Evolutionary conservation across 1,284 basidiomycete species (phyloP).

Genomic region (Puccinia brachypodii): DNA sequence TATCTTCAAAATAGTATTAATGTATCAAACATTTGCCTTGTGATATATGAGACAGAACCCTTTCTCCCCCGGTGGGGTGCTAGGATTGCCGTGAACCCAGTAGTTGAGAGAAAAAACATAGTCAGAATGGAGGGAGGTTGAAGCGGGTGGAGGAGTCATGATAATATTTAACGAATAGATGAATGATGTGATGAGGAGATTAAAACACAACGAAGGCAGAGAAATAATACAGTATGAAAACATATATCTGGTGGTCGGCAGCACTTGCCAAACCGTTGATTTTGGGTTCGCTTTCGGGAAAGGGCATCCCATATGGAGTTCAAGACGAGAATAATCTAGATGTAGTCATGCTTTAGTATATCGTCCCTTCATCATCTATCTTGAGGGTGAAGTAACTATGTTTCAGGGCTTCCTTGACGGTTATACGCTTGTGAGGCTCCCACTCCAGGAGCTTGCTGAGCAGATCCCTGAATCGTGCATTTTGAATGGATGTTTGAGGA

Average conservation of each 20-base stretch:
- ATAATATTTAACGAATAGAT: constrained; percentile 18
- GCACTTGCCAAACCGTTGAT: constrained; percentile 23
- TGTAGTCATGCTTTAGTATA: constrained; percentile 11
- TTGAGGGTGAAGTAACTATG: constrained; percentile 72
- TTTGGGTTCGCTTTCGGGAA: neutral
- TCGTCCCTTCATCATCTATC: constrained; percentile 47
- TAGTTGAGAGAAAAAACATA: neutral
- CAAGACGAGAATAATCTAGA: constrained; percentile 6
- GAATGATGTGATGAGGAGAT: neutral
- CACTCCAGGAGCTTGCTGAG: constrained; percentile 84
- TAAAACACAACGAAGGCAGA: constrained; percentile 21
- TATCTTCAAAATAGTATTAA: constrained; percentile 10
- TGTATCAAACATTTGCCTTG: constrained; percentile 12
- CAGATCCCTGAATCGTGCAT: constrained; percentile 79
- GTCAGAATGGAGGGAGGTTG: neutral
- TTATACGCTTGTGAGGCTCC: constrained; percentile 82
- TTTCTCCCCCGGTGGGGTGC: too few relatives aligned
- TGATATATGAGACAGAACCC: neutral
- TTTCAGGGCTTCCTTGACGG: constrained; percentile 78
- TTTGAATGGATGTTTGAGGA: constrained; percentile 46
- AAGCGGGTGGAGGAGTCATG: neutral
- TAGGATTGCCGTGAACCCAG: neutral
- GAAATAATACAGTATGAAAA: constrained; percentile 33
- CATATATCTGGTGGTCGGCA: constrained; percentile 9
- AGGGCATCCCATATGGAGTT: neutral